A percentile compares a stretch with the other conserved stretches of the same genome.
Evolutionary conservation across 1,284 basidiomycete genomes (phyloP).

Genomic region (Cystobasidium sp.): DNA sequence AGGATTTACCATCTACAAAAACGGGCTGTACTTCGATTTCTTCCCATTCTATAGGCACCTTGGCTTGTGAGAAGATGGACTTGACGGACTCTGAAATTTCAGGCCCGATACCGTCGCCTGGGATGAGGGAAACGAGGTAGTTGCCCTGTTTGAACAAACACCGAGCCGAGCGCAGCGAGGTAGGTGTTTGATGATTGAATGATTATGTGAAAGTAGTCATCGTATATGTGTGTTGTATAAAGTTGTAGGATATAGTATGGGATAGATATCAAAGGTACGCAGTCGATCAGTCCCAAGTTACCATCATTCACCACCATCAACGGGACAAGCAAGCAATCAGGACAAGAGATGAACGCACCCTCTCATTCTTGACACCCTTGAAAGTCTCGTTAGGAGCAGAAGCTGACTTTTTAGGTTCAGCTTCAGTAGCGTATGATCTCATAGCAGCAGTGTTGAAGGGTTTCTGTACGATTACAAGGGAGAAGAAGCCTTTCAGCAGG

Average conservation of each 20-base stretch:
- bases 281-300: constrained; percentile 26
- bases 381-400: constrained; percentile 36
- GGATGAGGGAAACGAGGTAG: constrained; percentile 44
- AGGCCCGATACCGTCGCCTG: constrained; percentile 72
- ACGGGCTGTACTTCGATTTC: constrained; percentile 96
- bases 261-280: neutral
- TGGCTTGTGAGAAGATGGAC: constrained; percentile 86
- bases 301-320: neutral
- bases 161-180: neutral
- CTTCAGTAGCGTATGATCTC: constrained; percentile 40
- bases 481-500: neutral
- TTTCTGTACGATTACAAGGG: neutral
- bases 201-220: neutral
- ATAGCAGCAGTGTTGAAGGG: constrained; percentile 1
- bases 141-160: constrained; percentile 31
- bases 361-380: constrained; percentile 40
- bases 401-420: constrained; percentile 32
- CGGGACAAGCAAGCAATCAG: neutral
- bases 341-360: neutral
- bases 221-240: too few species aligned
- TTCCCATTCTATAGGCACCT: constrained; percentile 96
- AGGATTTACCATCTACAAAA: constrained; percentile 85
- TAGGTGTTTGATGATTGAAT: neutral
- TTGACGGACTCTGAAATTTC: constrained; percentile 98
- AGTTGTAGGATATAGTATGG: too few species aligned